phyloP scores from a whole-genome alignment of 2,329 filamentous ascomycete genomes.

The Xylariaceae sp. region DNA sequence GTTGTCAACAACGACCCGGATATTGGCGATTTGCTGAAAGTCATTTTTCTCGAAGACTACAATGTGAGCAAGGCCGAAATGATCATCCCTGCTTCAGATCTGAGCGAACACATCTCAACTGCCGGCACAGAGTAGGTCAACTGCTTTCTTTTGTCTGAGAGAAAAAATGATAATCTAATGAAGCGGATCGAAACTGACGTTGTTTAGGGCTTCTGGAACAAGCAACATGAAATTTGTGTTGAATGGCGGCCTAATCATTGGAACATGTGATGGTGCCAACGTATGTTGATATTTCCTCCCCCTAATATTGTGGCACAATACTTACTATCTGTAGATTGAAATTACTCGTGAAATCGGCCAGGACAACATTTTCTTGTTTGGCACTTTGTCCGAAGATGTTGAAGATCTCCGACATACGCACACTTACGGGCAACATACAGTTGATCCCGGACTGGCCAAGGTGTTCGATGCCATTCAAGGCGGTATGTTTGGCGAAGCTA shows the following conservation, averaged over 20 bases:
- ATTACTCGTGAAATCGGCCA: conserved; percentile 97
- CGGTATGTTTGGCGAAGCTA: conserved; percentile 76
- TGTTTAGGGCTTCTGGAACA: conserved; percentile 65
- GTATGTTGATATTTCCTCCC: conserved; percentile 51
- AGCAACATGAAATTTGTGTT: conserved; percentile 99
- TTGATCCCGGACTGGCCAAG: conserved; percentile 73
- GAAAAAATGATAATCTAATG: conserved; percentile 7
- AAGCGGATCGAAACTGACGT: too few species aligned
- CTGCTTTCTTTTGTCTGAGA: conserved; percentile 3
- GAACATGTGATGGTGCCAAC: conserved; percentile 96
- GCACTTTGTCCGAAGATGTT: conserved; percentile 91
- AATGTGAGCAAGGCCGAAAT: conserved; percentile 99
- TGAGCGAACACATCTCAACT: conserved; percentile 98
- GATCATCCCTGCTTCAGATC: conserved; percentile 88
- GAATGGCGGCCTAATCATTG: conserved; percentile 95
- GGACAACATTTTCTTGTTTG: conserved; percentile 97
- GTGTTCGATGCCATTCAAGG: conserved; percentile 83
- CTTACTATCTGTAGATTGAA: conserved; percentile 62
- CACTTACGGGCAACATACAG: conserved; percentile 73
- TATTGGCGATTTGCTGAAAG: conserved; percentile 91
- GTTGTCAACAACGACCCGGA: conserved; percentile 93
- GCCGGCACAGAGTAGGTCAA: conserved; percentile 78
- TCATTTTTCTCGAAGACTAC: conserved; percentile 96
- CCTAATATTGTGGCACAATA: conserved; percentile 38
- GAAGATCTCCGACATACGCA: conserved; percentile 92